Conservation (phyloP, 2,329 filamentous ascomycete genomes). For the Cladosporium austrohemisphaericum region DNA sequence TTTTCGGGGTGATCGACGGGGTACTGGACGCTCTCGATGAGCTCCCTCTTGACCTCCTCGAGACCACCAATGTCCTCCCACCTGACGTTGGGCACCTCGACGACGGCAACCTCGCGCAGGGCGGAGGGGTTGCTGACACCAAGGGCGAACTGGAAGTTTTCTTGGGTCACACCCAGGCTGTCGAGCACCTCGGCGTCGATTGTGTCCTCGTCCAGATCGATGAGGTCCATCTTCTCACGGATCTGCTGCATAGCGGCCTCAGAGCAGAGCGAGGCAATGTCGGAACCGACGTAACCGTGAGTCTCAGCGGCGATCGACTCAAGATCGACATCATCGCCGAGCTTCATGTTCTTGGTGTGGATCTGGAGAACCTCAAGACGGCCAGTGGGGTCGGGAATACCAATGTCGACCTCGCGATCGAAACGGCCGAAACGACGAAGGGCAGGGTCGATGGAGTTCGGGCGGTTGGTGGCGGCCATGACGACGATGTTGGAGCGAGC, state of each 20-base stretch:
- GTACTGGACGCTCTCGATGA: conserved; percentile 98
- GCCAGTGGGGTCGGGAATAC: conserved; percentile 94
- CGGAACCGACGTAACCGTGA: conserved; percentile 97
- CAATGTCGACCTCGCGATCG: conserved; percentile 97
- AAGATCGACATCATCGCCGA: conserved; percentile 91
- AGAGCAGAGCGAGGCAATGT: conserved; percentile 96
- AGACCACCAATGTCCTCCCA: conserved; percentile 99
- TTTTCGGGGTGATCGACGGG: conserved; percentile 99
- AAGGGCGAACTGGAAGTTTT: conserved; percentile 98
- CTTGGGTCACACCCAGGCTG: conserved; percentile 97
- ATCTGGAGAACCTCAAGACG: conserved; percentile 99
- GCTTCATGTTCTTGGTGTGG: conserved; percentile 99
- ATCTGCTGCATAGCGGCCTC: conserved; percentile 99
- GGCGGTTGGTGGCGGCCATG: conserved; percentile 98
- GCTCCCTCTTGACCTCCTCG: conserved; percentile 97
- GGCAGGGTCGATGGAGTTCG: conserved; percentile 97
- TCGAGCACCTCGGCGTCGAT: conserved; percentile 98
- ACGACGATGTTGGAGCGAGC: conserved; percentile 97
- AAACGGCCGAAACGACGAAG: conserved; percentile 97
- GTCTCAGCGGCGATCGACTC: conserved; percentile 97
- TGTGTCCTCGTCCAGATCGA: conserved; percentile 97
- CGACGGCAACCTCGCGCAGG: conserved; percentile 95
- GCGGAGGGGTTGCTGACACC: conserved; percentile 98
- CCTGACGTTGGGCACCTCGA: conserved; percentile 97
- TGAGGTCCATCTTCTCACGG: conserved; percentile 99